A percentile compares a stretch with the other conserved stretches of the same genome.
Evolutionary conservation across 148 eudicot species (phyloP).

Genomic region (Persicaria tinctoria): DNA sequence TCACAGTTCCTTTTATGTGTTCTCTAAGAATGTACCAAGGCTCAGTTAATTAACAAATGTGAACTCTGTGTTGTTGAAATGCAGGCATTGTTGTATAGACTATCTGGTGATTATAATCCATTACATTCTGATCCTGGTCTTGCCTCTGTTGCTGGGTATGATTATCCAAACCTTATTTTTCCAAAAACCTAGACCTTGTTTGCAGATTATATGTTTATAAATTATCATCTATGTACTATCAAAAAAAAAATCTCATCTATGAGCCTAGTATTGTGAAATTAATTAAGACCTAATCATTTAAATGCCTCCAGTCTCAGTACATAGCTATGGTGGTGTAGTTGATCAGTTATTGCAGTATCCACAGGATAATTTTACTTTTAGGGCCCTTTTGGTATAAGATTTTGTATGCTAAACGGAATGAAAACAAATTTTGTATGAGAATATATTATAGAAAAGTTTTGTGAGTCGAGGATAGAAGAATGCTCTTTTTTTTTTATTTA

Average conservation of each 20-base stretch:
- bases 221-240: too few relatives aligned
- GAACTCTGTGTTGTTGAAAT: constrained; percentile 3
- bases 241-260: neutral
- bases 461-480: too few relatives aligned
- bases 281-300: neutral
- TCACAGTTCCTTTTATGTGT: neutral
- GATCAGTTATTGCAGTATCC: too few relatives aligned
- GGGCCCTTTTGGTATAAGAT: neutral
- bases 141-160: constrained; percentile 75
- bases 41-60: neutral
- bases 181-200: neutral
- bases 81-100: constrained; percentile 91
- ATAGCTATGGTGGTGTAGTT: too few relatives aligned
- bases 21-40: neutral
- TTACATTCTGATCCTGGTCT: constrained; percentile 79
- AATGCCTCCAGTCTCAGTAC: too few relatives aligned
- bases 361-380: too few relatives aligned
- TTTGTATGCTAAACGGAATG: too few relatives aligned
- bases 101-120: constrained; percentile 97
- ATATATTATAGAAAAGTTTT: too few relatives aligned
- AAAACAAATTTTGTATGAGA: too few relatives aligned
- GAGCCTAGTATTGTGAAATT: neutral
- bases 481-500: too few relatives aligned
- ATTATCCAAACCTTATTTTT: neutral
- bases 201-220: neutral